These are phyloP conservation scores for Setaria viridis DNA, from an alignment of 202 grass and related monocot species.

Conservation along the genomic window DNA sequence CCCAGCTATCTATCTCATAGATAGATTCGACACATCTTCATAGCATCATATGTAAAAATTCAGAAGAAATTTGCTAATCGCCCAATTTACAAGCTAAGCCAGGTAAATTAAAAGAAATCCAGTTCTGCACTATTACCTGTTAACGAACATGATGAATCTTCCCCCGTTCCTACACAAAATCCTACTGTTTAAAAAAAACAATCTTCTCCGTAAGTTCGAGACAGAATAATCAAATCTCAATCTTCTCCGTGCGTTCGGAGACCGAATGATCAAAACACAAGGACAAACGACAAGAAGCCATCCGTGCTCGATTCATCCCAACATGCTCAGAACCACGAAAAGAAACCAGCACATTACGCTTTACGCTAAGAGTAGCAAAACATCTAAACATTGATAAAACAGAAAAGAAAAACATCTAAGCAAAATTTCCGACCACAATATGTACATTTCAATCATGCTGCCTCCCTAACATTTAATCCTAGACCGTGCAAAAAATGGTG, in stretches of 20 bases:
- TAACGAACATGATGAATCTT: not conserved
- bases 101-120: not conserved
- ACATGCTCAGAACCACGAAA: not conserved
- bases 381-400: not conserved
- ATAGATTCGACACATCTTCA: too few relatives aligned
- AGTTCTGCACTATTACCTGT: not conserved
- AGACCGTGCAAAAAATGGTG: constrained; percentile 31
- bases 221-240: not conserved
- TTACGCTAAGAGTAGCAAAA: not conserved
- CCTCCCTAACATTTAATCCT: constrained; percentile 10
- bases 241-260: not conserved
- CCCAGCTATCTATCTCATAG: too few relatives aligned
- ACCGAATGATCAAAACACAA: not conserved
- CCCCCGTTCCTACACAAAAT: not conserved
- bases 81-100: too few relatives aligned
- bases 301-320: not conserved
- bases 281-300: not conserved
- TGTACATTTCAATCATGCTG: constrained; percentile 36
- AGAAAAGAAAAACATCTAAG: not conserved
- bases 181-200: too few relatives aligned
- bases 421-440: constrained; percentile 12
- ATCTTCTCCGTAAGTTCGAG: too few relatives aligned
- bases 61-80: not conserved
- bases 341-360: not conserved
- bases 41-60: too few relatives aligned